Conservation (phyloP, 176 grass and related monocot genomes). For the Eremochloa ophiuroides region DNA sequence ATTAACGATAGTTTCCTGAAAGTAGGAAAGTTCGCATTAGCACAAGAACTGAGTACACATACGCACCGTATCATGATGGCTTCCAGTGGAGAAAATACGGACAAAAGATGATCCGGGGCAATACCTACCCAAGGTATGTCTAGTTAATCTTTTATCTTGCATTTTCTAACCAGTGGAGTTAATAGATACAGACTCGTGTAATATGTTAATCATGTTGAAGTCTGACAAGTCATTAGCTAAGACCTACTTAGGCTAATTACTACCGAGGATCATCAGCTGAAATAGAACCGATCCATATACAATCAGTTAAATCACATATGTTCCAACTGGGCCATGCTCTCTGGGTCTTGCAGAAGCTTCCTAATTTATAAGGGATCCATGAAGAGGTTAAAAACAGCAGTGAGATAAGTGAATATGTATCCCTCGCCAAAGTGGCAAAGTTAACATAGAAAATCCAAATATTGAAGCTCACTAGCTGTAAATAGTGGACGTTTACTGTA, state of each 20-base stretch:
- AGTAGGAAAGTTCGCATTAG: conserved; percentile 23
- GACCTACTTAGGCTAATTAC: background rate
- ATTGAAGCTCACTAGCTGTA: background rate
- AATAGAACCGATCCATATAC: background rate
- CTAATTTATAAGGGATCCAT: background rate
- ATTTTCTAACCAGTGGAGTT: background rate
- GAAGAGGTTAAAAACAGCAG: background rate
- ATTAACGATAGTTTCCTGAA: conserved; percentile 5
- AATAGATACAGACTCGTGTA: background rate
- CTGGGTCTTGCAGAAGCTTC: background rate
- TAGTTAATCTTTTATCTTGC: background rate
- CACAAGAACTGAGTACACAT: conserved; percentile 44
- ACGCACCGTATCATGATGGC: conserved; percentile 56
- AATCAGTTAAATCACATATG: background rate
- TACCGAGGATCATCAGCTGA: background rate
- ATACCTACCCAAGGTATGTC: conserved; percentile 39
- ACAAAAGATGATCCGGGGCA: conserved; percentile 48
- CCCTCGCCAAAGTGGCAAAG: conserved; percentile 7
- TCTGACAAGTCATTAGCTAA: background rate
- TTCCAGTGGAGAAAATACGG: conserved; percentile 58
- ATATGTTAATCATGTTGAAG: background rate
- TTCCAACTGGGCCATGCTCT: background rate
- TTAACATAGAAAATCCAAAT: background rate
- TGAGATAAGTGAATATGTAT: background rate
- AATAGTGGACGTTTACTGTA: conserved; percentile 1